Evolutionary conservation across 2,329 filamentous ascomycete species (phyloP), one percentile per base, ranked within the genome.

Genomic region (Fusarium sp.): DNA sequence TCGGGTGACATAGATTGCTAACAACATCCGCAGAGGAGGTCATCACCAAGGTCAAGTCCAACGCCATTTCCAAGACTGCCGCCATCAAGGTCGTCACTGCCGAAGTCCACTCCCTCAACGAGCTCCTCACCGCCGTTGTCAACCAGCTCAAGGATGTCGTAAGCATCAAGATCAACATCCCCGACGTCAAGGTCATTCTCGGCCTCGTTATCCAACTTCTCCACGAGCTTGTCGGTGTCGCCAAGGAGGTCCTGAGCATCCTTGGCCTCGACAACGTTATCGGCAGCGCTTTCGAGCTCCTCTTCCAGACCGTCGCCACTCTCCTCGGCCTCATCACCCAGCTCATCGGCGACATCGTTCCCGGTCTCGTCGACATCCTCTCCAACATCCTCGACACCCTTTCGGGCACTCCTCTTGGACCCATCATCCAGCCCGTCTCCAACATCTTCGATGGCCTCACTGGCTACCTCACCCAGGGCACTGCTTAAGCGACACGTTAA

Each of bases 321-420:
- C 67, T 71, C 29, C 57, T 71, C 14, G 10, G 10, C 18, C 55
- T 71, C 18, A 23, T 71, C 7, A 67, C 60, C 19, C 33, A 57
- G 21, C 69, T 71, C 6, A 29, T 71, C 21, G 69, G 67, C 27
- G 69, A 68, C 31, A 71, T 71, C 10, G 39, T 71, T 16, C 69
- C 69, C 14, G 67, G 62, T 9, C 44, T 71, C 14, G 49, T 71
- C 18, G 49, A 71, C 7, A 60, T 67, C 21, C 46, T 71, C 19
- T 38, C 39, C 29, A 57, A 57, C 48, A 33, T 71, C n/a, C 69
- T 71, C 21, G 10, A 35, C 29, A 63, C 69, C 16, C 49, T 71
- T 15, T 23, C 59, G 23, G 51, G 63, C n/a, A 71, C 60, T 23
- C 5, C 60, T 4, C 67, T 70, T 7, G 67, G 54, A 23, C 54